phyloP scores from a whole-genome alignment of 2,329 filamentous ascomycete species.

The Penicillium freii region DNA sequence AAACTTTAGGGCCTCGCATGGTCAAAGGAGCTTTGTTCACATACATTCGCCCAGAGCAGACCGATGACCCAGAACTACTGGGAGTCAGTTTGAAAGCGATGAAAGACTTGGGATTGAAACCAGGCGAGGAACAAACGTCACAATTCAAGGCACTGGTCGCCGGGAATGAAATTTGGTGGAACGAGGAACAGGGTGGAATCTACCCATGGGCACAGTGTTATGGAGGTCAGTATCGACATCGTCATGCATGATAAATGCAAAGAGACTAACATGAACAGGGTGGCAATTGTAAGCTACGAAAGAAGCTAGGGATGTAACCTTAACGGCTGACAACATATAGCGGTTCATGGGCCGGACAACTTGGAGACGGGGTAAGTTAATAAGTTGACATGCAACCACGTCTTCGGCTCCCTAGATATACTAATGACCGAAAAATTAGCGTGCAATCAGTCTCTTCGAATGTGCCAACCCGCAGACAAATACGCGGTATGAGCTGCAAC shows the following conservation, averaged over 20 bases:
- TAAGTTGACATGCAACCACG: constrained; percentile 14
- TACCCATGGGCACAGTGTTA: constrained; percentile 99
- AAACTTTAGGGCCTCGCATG: constrained; percentile 72
- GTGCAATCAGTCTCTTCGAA: constrained; percentile 93
- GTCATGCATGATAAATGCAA: neutral
- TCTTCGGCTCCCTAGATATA: neutral
- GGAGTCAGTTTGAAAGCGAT: constrained; percentile 77
- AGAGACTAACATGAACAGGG: constrained; percentile 29
- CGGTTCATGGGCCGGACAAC: constrained; percentile 91
- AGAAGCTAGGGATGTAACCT: neutral
- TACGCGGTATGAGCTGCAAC: constrained; percentile 81
- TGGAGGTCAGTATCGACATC: constrained; percentile 65
- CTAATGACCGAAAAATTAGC: constrained; percentile 31
- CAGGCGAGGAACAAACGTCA: constrained; percentile 65
- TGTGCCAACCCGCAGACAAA: constrained; percentile 70
- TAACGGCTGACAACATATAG: constrained; percentile 44
- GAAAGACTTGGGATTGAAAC: constrained; percentile 72
- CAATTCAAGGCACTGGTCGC: constrained; percentile 76
- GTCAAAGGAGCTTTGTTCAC: constrained; percentile 86
- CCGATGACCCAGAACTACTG: constrained; percentile 72
- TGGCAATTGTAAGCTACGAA: constrained; percentile 50
- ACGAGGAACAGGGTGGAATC: constrained; percentile 70
- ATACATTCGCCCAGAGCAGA: constrained; percentile 78
- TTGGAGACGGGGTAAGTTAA: constrained; percentile 71
- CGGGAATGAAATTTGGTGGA: constrained; percentile 78